phyloP scores from a whole-genome alignment of 352 stramenopile species.

The Globisporangium takayamanum region DNA sequence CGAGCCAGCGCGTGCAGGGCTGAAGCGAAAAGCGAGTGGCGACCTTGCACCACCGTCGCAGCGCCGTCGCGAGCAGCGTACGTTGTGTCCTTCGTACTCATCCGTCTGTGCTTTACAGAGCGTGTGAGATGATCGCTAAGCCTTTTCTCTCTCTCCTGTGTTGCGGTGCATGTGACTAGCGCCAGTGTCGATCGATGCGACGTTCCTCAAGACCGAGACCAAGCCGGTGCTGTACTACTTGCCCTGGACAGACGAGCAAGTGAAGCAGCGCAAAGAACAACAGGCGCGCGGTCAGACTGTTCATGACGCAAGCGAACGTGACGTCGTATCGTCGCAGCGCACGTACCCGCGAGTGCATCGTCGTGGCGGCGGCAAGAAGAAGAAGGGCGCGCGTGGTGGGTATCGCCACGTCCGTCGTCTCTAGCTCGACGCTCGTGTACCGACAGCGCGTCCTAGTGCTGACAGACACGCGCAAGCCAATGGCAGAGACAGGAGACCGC shows the following conservation, averaged over 20 bases:
- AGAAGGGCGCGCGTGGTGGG: not conserved
- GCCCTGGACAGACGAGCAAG: constrained; percentile 63
- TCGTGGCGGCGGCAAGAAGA: not conserved
- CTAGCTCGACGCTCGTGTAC: not conserved
- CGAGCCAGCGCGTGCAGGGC: constrained; percentile 10
- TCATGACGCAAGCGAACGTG: not conserved
- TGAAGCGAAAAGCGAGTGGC: constrained; percentile 21
- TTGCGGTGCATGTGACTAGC: not conserved
- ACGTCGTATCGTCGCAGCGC: too few species aligned
- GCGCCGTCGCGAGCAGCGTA: not conserved
- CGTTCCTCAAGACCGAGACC: constrained; percentile 72
- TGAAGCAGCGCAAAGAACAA: constrained; percentile 31
- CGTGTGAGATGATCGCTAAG: not conserved
- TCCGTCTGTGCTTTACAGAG: too few species aligned
- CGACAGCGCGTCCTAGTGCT: not conserved
- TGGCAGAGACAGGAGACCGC: too few species aligned
- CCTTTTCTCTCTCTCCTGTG: not conserved
- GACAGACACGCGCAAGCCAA: too few species aligned
- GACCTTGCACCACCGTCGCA: constrained; percentile 7
- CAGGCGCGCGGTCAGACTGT: too few species aligned
- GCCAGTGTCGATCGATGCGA: constrained; percentile 56
- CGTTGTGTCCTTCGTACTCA: not conserved
- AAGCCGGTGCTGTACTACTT: constrained; percentile 81
- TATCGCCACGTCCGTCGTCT: not conserved
- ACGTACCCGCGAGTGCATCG: not conserved